Conservation (phyloP, 192 early-diverging fungal species). For the Backusella liffmaniae region DNA sequence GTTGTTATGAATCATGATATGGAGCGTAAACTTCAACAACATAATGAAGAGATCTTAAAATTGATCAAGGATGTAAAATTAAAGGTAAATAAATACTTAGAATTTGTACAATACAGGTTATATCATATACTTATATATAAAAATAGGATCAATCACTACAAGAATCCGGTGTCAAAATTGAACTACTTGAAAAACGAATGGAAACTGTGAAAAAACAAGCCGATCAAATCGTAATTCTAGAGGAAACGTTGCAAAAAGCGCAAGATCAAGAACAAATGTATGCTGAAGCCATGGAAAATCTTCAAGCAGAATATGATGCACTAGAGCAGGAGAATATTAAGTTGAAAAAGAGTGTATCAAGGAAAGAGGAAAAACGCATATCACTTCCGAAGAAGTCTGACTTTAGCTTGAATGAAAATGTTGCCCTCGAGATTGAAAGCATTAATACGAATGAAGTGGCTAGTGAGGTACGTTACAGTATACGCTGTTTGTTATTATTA, state of each 20-base stretch:
- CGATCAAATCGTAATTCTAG: slow-evolving; percentile 58
- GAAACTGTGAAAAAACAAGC: slow-evolving; percentile 65
- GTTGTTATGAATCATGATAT: slow-evolving; percentile 81
- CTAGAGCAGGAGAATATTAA: slow-evolving; percentile 67
- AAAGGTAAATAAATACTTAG: slow-evolving; percentile 47
- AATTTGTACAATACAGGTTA: not conserved
- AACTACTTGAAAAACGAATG: slow-evolving; percentile 77
- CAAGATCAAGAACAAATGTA: slow-evolving; percentile 64
- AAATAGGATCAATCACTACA: slow-evolving; percentile 69
- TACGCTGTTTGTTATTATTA: not conserved
- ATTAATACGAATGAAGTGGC: not conserved
- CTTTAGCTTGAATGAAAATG: not conserved
- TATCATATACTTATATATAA: not conserved
- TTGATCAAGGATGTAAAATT: slow-evolving; percentile 76
- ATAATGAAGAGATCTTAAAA: slow-evolving; percentile 76
- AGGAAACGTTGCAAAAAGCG: slow-evolving; percentile 55
- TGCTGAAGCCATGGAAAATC: slow-evolving; percentile 64
- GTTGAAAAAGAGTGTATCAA: slow-evolving; percentile 38
- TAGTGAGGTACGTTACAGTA: not conserved
- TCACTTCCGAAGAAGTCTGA: slow-evolving; percentile 22
- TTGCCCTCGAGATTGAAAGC: not conserved
- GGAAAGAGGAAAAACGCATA: slow-evolving; percentile 22
- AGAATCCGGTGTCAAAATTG: slow-evolving; percentile 72
- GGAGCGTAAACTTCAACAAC: slow-evolving; percentile 70
- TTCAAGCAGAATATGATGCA: slow-evolving; percentile 68